Base-by-base conservation (phyloP, 2,329 filamentous ascomycete species). In the Diaporthe longicolla region DNA sequence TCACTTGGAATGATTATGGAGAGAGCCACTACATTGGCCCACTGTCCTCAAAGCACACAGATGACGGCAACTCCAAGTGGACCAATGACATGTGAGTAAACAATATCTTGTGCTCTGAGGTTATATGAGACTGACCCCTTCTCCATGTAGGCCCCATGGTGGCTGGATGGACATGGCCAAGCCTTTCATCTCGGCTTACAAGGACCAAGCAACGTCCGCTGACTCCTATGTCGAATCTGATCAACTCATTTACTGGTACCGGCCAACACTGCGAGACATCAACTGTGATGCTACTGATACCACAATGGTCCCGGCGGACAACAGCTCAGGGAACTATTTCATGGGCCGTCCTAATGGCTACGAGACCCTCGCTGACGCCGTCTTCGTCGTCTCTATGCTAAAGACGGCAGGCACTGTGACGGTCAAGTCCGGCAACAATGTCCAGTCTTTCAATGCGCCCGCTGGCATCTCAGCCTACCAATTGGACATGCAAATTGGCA, bases 11-110 rank as follows among this genome's bases (percentile, higher is more conserved):
- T 70, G 83, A 90, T 77, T 89, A 87, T 65, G 88, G 88, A 45
- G 88, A 90, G 77, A 87, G 85, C 21, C 88, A 90, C 76, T 89
- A 90, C 77, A 83, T 89, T 24, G 87, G 85, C 0, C 88, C 87
- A 1, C 78, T 88, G 26, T 82, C 81, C 19, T 86, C 83, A 52
- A 84, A 76, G 80, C 84, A 86, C 76, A 81, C 73, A 76, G 85
- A 80, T 77, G 81, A 86, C 11, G 82, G 85, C 4, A 84, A 85
- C 59, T 87, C 85, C 17, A 87, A 87, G 76, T 88, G 86, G 86
- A 81, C 81, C 1, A 87, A 86, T 77, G 86, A 86, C 48, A 87
- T 87, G 86, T 84, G 73, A 79, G 71, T 50, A 6, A 17, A 52
- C 1, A 4, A 19, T 19, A 19, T 17, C 3, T 15, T 5, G n/a